These are phyloP conservation scores for Trametes coccinea DNA, from an alignment of 768 basidiomycete species.

Conservation along the genomic window DNA sequence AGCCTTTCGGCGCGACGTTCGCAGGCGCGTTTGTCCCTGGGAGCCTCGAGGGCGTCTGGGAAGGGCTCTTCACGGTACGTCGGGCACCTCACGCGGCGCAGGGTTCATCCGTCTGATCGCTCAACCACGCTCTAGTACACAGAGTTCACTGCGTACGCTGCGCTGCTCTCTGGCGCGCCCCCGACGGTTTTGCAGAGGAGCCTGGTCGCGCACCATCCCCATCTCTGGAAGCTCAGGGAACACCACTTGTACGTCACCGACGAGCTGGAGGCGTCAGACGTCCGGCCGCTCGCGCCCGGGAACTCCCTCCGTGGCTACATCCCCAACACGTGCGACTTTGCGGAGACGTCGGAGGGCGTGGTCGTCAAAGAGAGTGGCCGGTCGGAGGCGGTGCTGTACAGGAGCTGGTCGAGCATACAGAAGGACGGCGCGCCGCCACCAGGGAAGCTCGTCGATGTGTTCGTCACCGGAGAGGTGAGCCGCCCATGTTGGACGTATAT, in stretches of 20 bases:
- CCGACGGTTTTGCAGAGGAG: conserved; percentile 71
- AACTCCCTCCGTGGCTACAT: conserved; percentile 65
- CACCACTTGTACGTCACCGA: conserved; percentile 51
- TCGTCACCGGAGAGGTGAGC: conserved; percentile 72
- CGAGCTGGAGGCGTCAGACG: conserved; percentile 30
- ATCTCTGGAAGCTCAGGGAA: conserved; percentile 87
- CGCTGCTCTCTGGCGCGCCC: conserved; percentile 66
- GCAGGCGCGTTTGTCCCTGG: conserved; percentile 59
- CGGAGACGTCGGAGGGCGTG: conserved; percentile 50
- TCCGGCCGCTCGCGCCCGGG: conserved; percentile 49
- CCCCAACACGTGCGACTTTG: conserved; percentile 51
- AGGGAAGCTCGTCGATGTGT: conserved; percentile 51
- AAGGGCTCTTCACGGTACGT: conserved; percentile 73
- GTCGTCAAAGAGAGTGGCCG: conserved; percentile 47
- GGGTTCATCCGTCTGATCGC: background rate
- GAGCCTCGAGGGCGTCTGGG: conserved; percentile 78
- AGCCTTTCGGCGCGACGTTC: conserved; percentile 35
- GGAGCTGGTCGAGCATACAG: conserved; percentile 20
- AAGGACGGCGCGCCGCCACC: background rate
- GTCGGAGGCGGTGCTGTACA: conserved; percentile 32
- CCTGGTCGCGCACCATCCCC: conserved; percentile 78
- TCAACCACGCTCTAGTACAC: conserved; percentile 55
- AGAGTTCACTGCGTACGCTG: conserved; percentile 83
- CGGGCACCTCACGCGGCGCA: background rate
- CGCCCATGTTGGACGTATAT: background rate